Evolutionary conservation across 495 filamentous ascomycete species (phyloP).

Genomic region (Trichoderma parareesei): DNA sequence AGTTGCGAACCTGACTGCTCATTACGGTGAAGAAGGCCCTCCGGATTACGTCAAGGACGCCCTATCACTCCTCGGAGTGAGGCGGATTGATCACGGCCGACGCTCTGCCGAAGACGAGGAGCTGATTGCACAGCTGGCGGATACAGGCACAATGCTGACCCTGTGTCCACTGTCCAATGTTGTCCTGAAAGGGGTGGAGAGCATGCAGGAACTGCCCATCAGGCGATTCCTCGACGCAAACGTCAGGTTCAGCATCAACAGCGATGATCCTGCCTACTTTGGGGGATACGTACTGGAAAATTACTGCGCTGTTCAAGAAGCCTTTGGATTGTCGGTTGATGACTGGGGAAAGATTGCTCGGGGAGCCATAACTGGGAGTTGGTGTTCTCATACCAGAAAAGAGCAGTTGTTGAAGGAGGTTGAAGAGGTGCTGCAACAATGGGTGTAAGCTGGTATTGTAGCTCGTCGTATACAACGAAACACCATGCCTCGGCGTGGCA

Average conservation of each 20-base stretch:
- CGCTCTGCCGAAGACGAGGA: slow-evolving; percentile 48
- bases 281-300: slow-evolving; percentile 69
- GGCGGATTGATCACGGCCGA: slow-evolving; percentile 69
- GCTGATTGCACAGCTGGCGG: slow-evolving; percentile 50
- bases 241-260: slow-evolving; percentile 62
- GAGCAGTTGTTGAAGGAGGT: slow-evolving; percentile 31
- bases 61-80: slow-evolving; percentile 46
- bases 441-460: slow-evolving; percentile 9
- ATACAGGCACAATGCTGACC: slow-evolving; percentile 50
- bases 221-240: slow-evolving; percentile 55
- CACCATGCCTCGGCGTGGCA: background rate
- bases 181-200: slow-evolving; percentile 47
- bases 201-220: slow-evolving; percentile 53
- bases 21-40: slow-evolving; percentile 72
- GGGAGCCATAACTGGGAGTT: slow-evolving; percentile 56
- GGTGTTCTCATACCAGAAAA: slow-evolving; percentile 43
- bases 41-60: slow-evolving; percentile 56
- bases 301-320: slow-evolving; percentile 68
- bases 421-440: slow-evolving; percentile 20
- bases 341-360: slow-evolving; percentile 60
- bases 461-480: background rate
- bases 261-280: slow-evolving; percentile 78
- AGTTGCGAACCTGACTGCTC: slow-evolving; percentile 51
- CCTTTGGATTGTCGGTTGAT: slow-evolving; percentile 48
- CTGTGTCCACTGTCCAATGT: slow-evolving; percentile 72